These are phyloP conservation scores for Mycena galericulata DNA, from an alignment of 768 basidiomycete genomes.

Conservation along the genomic window DNA sequence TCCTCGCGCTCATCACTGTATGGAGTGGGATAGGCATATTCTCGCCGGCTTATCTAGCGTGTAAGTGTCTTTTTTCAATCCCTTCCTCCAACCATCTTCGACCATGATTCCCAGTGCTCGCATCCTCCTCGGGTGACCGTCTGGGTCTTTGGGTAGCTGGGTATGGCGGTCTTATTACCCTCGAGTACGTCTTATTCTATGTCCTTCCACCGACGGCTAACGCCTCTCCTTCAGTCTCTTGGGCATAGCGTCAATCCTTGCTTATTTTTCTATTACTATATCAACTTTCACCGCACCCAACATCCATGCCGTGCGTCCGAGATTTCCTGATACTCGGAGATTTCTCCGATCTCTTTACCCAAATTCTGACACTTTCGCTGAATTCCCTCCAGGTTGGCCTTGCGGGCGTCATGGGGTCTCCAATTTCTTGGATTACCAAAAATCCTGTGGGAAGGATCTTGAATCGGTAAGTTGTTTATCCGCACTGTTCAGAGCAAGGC, in stretches of 20 bases:
- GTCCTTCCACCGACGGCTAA: neutral
- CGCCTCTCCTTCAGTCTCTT: neutral
- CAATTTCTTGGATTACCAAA: constrained; percentile 28
- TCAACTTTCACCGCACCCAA: too few relatives aligned
- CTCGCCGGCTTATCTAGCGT: constrained; percentile 7
- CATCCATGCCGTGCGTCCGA: too few relatives aligned
- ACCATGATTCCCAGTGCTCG: constrained; percentile 16
- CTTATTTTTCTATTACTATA: neutral
- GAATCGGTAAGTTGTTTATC: constrained; percentile 16
- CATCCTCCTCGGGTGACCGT: constrained; percentile 7
- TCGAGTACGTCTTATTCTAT: neutral
- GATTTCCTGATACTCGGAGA: too few relatives aligned
- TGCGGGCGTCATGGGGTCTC: constrained; percentile 19
- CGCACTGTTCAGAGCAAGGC: neutral
- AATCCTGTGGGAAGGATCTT: constrained; percentile 23
- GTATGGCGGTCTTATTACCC: constrained; percentile 7
- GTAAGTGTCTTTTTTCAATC: constrained; percentile 20
- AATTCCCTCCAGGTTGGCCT: neutral
- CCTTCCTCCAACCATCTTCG: neutral
- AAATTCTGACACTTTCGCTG: neutral
- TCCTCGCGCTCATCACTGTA: constrained; percentile 9
- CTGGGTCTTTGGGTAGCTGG: constrained; percentile 22
- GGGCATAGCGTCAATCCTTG: neutral
- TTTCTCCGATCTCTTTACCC: too few relatives aligned
- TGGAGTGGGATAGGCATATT: constrained; percentile 6